Evolutionary conservation across 495 filamentous ascomycete genomes (phyloP), one percentile per base, ranked within the genome.

Genomic region (Lophiotrema nucula): DNA sequence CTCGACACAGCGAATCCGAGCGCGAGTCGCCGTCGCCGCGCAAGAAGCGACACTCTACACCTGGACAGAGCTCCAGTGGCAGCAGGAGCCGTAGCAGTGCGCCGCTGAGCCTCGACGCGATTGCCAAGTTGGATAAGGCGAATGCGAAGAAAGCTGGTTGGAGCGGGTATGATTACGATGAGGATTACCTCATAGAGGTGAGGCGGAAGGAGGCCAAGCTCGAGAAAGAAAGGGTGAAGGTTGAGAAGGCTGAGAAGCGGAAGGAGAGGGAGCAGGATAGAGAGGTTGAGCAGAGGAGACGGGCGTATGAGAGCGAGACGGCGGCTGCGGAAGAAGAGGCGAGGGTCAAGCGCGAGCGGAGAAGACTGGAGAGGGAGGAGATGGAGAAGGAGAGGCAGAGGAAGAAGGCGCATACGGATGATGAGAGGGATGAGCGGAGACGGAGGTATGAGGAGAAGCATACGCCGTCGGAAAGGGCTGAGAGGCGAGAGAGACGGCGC

Each of bases 81-180:
- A 62, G 53, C 25, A 37, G 52, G 0, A 58, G 63, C 42, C 21
- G 64, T 4, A 42, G 59, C 27, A 43, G 28, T 39, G 58, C 49
- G 44, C 70, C 62, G 33, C 51, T 75, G 23, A 72, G 69, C 15
- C 57, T 68, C 0, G 69, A 63, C 39, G 57, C 64, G 19, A 51
- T 75, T 18, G 73, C 73, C 31, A 60, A 70, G 55, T 54, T 75
- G 41, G 72, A 75, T 53, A 46, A 63, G 54, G 28, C 60, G 25
- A 73, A 75, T 50, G 61, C 59, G 42, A 68, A 70, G 58, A 65
- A 66, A 47, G 60, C 60, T n/a, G 70, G 73, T 15, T 71, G 67
- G 64, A 50, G 53, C 44, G 68, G 67, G 13, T 60, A 67, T 43
- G 69, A 72, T 57, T 64, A 67, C 41, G 68, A 71, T 59, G 55